Percentiles rank a stretch among this genome's conserved stretches.
Conservation (phyloP, 2,329 filamentous ascomycete species). For the Fusarium sp. region DNA sequence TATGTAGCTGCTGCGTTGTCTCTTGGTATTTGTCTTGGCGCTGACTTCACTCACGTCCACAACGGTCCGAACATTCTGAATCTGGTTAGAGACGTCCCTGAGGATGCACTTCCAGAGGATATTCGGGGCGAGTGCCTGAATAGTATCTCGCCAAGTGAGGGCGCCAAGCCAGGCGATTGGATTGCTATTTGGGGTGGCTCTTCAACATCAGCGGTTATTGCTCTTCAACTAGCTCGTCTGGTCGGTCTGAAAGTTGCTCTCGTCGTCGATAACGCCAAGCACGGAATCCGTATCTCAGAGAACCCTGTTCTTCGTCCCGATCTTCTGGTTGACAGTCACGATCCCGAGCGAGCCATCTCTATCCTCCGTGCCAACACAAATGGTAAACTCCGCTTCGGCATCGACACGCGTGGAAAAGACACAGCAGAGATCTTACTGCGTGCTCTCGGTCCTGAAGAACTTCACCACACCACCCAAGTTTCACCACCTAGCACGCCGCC, state of each 20-base stretch:
- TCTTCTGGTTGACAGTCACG: conserved; percentile 76
- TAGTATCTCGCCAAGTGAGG: conserved; percentile 64
- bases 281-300: conserved; percentile 69
- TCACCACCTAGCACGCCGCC: conserved; percentile 57
- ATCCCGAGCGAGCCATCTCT: conserved; percentile 73
- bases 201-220: conserved; percentile 75
- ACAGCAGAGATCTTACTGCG: conserved; percentile 68
- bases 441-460: conserved; percentile 53
- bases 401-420: conserved; percentile 76
- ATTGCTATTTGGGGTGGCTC: conserved; percentile 81
- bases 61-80: conserved; percentile 61
- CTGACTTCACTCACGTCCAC: conserved; percentile 69
- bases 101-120: conserved; percentile 56
- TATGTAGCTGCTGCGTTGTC: conserved; percentile 77
- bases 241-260: conserved; percentile 74
- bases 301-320: conserved; percentile 63
- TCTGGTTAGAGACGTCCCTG: not conserved
- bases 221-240: conserved; percentile 75
- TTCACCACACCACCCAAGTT: conserved; percentile 53
- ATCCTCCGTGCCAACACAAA: conserved; percentile 72
- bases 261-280: conserved; percentile 75
- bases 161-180: conserved; percentile 73
- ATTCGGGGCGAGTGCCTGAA: conserved; percentile 73
- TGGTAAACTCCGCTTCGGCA: conserved; percentile 71
- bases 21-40: conserved; percentile 76